Evolutionary conservation across 352 stramenopile genomes (phyloP).

Genomic region (Globisporangium parvum): DNA sequence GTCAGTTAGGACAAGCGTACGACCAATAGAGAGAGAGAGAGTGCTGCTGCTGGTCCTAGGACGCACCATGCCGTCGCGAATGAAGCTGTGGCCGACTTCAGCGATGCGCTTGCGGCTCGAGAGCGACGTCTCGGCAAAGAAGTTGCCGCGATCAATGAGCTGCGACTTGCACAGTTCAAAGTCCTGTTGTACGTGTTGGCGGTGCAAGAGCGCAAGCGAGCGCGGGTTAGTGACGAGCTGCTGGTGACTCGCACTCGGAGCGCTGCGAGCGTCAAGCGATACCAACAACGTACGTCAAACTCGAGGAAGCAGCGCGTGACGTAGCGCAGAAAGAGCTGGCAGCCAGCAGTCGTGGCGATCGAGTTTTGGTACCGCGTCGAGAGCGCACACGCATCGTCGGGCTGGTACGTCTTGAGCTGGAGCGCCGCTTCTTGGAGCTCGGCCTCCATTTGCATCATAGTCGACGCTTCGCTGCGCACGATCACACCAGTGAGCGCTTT

Average conservation of each 20-base stretch:
- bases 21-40: neutral
- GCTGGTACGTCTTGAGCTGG: slow-evolving; percentile 56
- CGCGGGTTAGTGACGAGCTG: neutral
- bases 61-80: slow-evolving; percentile 88
- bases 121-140: slow-evolving; percentile 91
- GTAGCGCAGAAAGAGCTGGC: slow-evolving; percentile 93
- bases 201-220: too few relatives aligned
- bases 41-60: neutral
- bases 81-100: slow-evolving; percentile 91
- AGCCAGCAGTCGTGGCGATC: slow-evolving; percentile 89
- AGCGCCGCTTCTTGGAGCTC: slow-evolving; percentile 86
- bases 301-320: slow-evolving; percentile 89
- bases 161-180: slow-evolving; percentile 90
- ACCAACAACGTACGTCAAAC: slow-evolving; percentile 61
- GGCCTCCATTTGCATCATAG: slow-evolving; percentile 94
- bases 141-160: slow-evolving; percentile 88
- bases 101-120: slow-evolving; percentile 91
- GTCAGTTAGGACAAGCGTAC: neutral
- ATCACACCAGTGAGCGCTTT: slow-evolving; percentile 92
- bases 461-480: slow-evolving; percentile 84
- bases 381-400: slow-evolving; percentile 27
- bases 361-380: slow-evolving; percentile 65
- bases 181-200: slow-evolving; percentile 47
- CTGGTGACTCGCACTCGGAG: neutral
- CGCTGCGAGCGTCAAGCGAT: neutral